Evolutionary conservation across 495 filamentous ascomycete genomes (phyloP).

Genomic region (Penicillium tannophilum): DNA sequence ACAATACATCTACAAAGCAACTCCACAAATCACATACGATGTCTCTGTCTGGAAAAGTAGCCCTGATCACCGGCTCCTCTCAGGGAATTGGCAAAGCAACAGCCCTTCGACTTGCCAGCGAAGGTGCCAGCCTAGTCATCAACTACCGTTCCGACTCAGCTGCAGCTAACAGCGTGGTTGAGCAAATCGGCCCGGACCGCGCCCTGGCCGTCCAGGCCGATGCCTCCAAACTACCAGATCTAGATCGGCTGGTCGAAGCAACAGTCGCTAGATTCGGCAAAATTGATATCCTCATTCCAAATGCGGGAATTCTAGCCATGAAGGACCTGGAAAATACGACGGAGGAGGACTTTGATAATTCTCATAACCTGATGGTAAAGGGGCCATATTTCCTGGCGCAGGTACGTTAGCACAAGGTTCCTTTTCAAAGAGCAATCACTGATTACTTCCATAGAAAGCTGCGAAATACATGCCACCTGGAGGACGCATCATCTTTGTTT

Average conservation of each 20-base stretch:
- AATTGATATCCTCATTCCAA: slow-evolving; percentile 67
- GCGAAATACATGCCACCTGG: slow-evolving; percentile 59
- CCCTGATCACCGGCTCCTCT: slow-evolving; percentile 60
- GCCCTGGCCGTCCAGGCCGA: slow-evolving; percentile 59
- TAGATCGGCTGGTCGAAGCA: slow-evolving; percentile 45
- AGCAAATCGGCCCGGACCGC: slow-evolving; percentile 52
- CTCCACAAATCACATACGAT: neutral
- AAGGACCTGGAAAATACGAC: slow-evolving; percentile 58
- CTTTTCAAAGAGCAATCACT: neutral
- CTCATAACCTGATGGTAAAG: slow-evolving; percentile 64
- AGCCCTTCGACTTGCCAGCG: slow-evolving; percentile 52
- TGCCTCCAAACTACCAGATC: slow-evolving; percentile 38
- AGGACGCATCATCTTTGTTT: slow-evolving; percentile 62
- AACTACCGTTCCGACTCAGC: slow-evolving; percentile 58
- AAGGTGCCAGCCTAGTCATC: slow-evolving; percentile 66
- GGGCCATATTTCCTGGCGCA: slow-evolving; percentile 67
- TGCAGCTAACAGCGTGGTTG: slow-evolving; percentile 58
- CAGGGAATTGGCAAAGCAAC: slow-evolving; percentile 68
- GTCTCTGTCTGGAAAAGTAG: slow-evolving; percentile 12
- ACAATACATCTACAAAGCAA: neutral
- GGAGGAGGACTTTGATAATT: slow-evolving; percentile 60
- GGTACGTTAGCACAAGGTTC: slow-evolving; percentile 30
- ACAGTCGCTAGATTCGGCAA: slow-evolving; percentile 48
- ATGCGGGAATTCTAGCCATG: slow-evolving; percentile 58
- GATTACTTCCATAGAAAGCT: slow-evolving; percentile 49